Conservation (phyloP, 768 basidiomycete species). For the Cystoderma amianthinum region DNA sequence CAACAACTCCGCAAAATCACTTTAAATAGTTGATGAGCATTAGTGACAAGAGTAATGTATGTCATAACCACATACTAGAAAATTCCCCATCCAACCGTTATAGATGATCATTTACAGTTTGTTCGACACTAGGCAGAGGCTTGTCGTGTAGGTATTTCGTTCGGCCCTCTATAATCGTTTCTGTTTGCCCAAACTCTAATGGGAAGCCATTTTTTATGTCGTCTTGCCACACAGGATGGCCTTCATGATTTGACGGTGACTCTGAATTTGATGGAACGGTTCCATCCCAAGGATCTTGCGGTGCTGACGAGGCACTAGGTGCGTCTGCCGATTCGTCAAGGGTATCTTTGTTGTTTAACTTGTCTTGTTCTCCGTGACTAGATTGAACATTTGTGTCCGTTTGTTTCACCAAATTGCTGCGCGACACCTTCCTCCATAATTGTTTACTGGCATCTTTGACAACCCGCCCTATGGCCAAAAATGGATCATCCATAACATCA, state of each 20-base stretch:
- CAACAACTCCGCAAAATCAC: too few species aligned
- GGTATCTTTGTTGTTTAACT: neutral
- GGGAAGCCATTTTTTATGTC: slow-evolving; percentile 19
- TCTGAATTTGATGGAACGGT: too few species aligned
- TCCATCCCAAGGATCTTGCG: too few species aligned
- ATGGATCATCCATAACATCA: slow-evolving; percentile 35
- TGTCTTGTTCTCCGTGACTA: neutral
- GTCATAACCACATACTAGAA: too few species aligned
- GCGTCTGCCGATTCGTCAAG: neutral
- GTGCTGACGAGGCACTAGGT: too few species aligned
- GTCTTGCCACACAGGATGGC: slow-evolving; percentile 17
- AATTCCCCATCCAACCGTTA: too few species aligned
- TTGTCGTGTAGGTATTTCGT: slow-evolving; percentile 12
- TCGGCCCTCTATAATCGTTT: slow-evolving; percentile 18
- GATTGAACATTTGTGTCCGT: too few species aligned
- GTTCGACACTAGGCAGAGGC: neutral
- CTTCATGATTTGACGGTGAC: too few species aligned
- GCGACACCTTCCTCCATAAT: slow-evolving; percentile 43
- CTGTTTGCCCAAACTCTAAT: slow-evolving; percentile 16
- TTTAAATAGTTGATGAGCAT: too few species aligned
- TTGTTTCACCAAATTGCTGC: slow-evolving; percentile 24
- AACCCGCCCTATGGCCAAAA: slow-evolving; percentile 40
- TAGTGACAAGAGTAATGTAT: too few species aligned
- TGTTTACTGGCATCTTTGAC: slow-evolving; percentile 43
- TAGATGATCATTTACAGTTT: too few species aligned